Evolutionary conservation across 2,329 filamentous ascomycete species (phyloP), one percentile per base, ranked within the genome.

Genomic region (Aspergillus sp.): DNA sequence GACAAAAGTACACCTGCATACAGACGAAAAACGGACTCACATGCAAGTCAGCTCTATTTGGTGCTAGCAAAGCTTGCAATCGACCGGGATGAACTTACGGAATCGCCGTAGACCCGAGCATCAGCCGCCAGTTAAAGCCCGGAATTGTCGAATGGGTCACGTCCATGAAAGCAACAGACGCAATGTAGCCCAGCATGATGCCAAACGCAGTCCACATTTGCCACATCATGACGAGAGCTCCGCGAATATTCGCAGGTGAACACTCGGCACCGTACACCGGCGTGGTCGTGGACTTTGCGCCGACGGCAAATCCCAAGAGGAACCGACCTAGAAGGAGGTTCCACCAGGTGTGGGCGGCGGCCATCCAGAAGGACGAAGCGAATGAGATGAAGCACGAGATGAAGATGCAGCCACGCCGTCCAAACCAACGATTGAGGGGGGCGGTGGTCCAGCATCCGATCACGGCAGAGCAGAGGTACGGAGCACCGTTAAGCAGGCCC

Each of bases 181-280:
- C 82, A 5, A 78, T 79, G 64, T 81, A 87, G 14, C 84, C 84
- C 14, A 73, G 70, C 78, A 79, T 75, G 54, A 79, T 78, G 11
- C 77, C 77, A 53, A 78, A 78, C 0, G 74, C 77, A 4, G 73
- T 76, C 72, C 73, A 80, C 72, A 78, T 78, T 71, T 92, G 87
- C 88, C 89, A 93, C 57, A 85, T 86, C 88, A 93, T 93, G 57
- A 92, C 88, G 16, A 94, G 77, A 6, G 87, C 88, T 58, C 88
- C 88, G 65, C 88, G 83, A 50, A 91, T 86, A 4, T 73, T 69
- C 1, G 87, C 84, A 0, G 88, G 88, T 0, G 85, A 82, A 52
- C 84, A 88, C 69, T 92, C 88, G 2, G 88, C 88, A 0, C 87
- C 85, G 61, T 89, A 92, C 23, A 92, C 85, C 0, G 89, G 88